Base-by-base conservation (phyloP, 768 basidiomycete genomes). In the Hebeloma cylindrosporum region DNA sequence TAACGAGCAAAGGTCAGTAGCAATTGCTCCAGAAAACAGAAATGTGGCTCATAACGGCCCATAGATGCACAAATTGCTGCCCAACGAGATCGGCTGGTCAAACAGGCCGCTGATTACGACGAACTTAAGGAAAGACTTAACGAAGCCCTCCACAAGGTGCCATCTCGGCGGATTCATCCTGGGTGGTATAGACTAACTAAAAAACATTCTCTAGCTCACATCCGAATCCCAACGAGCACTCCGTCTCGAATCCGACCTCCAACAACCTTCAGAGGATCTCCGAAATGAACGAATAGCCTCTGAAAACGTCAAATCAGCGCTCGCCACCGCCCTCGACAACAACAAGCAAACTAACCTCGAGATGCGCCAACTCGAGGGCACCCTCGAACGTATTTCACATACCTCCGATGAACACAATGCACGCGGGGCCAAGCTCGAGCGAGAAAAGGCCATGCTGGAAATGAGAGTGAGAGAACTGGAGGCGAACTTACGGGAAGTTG, bases 381-480 rank as follows among this genome's bases (percentile, higher is more conserved):
- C 71, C 30, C 66, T 87, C 13, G 78, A 81, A 38, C 68, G 70
- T 7, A 51, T 83, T 30, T 80, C 82, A 2, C 67, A 71, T 39
- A 69, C 72, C n/a, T 79, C 79, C 2, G 71, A 79, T 48, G 61
- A 70, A 7, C 69, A 74, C 21, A 66, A 64, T 28, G 46, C 66
- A 29, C 72, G 70, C 23, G 61, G 65, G 8, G 57, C 57, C n/a
- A 76, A 75, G 46, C 60, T 83, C 21, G 73, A 80, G 57, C 70
- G 70, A 40, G 85, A 86, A 46, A 86, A 85, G 51, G 48, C 59
- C 25, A 70, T 62, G 5, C 72, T 85, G 9, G 80, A 84, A 47
- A 64, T 66, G 20, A 77, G 81, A 11, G 70, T 86, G 23, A 75
- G 72, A 30, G 82, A 85, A 54, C 67, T 86, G 30, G 75, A 85